Evolutionary conservation across 2,329 filamentous ascomycete genomes (phyloP).

Genomic region (Epichloe gansuensis): DNA sequence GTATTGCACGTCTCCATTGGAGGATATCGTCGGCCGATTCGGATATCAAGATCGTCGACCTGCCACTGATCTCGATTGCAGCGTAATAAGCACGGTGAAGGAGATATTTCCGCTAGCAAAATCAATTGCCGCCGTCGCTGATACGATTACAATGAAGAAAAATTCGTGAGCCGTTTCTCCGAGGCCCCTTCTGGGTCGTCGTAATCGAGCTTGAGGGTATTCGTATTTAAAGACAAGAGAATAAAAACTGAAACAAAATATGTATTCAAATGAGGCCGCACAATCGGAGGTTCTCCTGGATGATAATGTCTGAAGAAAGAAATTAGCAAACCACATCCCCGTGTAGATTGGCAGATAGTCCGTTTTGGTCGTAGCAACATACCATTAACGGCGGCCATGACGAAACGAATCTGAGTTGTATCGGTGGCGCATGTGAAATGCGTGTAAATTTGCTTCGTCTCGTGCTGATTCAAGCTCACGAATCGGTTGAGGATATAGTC

Average conservation of each 20-base stretch:
- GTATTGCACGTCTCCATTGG: not conserved
- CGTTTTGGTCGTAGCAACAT: slow-evolving; percentile 21
- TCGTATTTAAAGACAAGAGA: slow-evolving; percentile 20
- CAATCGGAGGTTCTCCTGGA: slow-evolving; percentile 95
- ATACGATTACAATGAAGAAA: slow-evolving; percentile 20
- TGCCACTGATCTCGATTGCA: not conserved
- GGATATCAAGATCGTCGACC: not conserved
- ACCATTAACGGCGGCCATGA: slow-evolving; percentile 99
- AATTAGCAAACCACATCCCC: slow-evolving; percentile 26
- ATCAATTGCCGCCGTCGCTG: slow-evolving; percentile 11
- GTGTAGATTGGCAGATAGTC: no score
- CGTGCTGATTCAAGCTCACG: slow-evolving; percentile 95
- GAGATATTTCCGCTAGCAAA: not conserved
- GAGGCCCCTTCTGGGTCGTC: slow-evolving; percentile 23
- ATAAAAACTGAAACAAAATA: slow-evolving; percentile 20
- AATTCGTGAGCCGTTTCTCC: slow-evolving; percentile 25
- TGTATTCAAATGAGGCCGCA: slow-evolving; percentile 80
- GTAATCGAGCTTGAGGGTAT: slow-evolving; percentile 32
- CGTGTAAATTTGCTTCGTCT: slow-evolving; percentile 99
- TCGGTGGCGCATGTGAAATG: slow-evolving; percentile 99
- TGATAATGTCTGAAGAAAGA: slow-evolving; percentile 73
- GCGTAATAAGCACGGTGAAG: not conserved
- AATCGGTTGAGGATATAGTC: slow-evolving; percentile 99
- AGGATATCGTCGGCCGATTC: not conserved
- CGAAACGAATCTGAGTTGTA: slow-evolving; percentile 97